Evolutionary conservation across 2,329 filamentous ascomycete species (phyloP).

Genomic region (Grosmannia huntii): DNA sequence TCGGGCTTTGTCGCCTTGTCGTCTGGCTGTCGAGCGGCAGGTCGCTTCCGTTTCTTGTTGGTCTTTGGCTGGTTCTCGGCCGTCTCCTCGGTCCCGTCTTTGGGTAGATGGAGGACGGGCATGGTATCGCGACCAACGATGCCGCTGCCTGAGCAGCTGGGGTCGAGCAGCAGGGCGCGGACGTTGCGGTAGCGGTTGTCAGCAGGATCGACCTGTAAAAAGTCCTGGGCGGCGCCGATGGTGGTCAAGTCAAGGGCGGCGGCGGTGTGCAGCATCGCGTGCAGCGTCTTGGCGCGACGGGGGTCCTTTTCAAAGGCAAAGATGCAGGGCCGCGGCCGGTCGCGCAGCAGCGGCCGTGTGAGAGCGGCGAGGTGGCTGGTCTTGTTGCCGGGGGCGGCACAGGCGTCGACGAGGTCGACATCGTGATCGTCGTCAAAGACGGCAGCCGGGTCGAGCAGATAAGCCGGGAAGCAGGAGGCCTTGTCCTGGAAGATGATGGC

Average conservation of each 20-base stretch:
- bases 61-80: slow-evolving; percentile 7
- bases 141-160: slow-evolving; percentile 89
- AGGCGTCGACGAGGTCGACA: slow-evolving; percentile 80
- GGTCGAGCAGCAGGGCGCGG: slow-evolving; percentile 74
- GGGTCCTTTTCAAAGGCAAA: slow-evolving; percentile 71
- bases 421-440: slow-evolving; percentile 20
- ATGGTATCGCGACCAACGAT: slow-evolving; percentile 81
- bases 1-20: not conserved
- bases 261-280: slow-evolving; percentile 73
- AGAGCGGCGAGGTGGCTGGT: slow-evolving; percentile 86
- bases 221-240: slow-evolving; percentile 67
- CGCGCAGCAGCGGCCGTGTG: slow-evolving; percentile 25
- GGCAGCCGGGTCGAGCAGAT: slow-evolving; percentile 58
- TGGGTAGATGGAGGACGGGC: slow-evolving; percentile 50
- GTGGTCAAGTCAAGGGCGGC: slow-evolving; percentile 49
- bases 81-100: slow-evolving; percentile 8
- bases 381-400: slow-evolving; percentile 92
- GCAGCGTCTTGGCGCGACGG: slow-evolving; percentile 57
- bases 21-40: not conserved
- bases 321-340: slow-evolving; percentile 27
- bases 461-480: slow-evolving; percentile 91
- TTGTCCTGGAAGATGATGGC: slow-evolving; percentile 89
- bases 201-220: slow-evolving; percentile 59
- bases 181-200: slow-evolving; percentile 53
- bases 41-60: slow-evolving; percentile 33